Evolutionary conservation across 345 rosid genomes (phyloP).

Genomic region (Corchorus olitorius): DNA sequence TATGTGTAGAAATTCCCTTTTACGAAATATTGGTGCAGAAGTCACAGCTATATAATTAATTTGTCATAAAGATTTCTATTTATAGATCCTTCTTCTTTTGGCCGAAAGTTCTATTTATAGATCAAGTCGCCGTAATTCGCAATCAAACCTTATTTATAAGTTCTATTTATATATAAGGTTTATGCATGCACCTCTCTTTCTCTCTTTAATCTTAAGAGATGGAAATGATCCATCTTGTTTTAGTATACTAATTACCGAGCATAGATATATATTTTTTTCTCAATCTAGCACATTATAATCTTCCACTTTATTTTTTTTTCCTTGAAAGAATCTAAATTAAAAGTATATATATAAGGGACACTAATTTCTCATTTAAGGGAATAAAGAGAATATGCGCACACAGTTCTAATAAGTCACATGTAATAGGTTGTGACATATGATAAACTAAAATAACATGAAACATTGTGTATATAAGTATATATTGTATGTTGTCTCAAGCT

Average conservation of each 20-base stretch:
- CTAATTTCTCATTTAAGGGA: too few relatives aligned
- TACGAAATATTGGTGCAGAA: not conserved
- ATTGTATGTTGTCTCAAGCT: too few relatives aligned
- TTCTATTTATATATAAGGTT: too few relatives aligned
- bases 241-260: not conserved
- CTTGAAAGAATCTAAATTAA: too few relatives aligned
- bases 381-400: not conserved
- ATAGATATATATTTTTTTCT: too few relatives aligned
- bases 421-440: not conserved
- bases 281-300: too few relatives aligned
- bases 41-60: not conserved
- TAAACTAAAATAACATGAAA: too few relatives aligned
- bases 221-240: not conserved
- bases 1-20: not conserved
- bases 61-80: not conserved
- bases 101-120: not conserved
- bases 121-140: not conserved
- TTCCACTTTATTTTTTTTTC: too few relatives aligned
- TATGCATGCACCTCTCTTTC: not conserved
- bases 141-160: too few relatives aligned
- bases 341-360: too few relatives aligned
- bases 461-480: too few relatives aligned
- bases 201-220: not conserved
- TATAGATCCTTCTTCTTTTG: not conserved
- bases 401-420: not conserved